Evolutionary conservation across 371 early-diverging fungal genomes (phyloP), one percentile per base, ranked within the genome.

Genomic region (Encephalitozoon cuniculi): DNA sequence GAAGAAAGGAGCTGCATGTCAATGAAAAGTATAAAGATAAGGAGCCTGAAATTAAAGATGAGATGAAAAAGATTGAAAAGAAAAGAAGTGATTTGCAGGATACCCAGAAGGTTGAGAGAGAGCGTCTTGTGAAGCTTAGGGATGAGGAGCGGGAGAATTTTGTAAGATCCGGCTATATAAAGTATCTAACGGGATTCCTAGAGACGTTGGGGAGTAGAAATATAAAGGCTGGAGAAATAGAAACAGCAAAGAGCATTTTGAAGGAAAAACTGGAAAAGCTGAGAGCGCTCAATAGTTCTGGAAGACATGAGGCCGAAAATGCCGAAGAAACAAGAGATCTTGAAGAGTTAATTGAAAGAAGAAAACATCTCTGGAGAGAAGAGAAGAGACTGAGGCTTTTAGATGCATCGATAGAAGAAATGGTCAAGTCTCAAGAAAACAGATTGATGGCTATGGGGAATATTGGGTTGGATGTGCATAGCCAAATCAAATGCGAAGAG

Each of bases 1-100:
- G 81, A 18, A 46, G 86, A 4, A 86, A 86, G 9, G 83, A 84
- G 21, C 84, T 85, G 25, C 80, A 88, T 12, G 78, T 78, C 44
- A 74, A 76, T 25, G 43, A 67, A 11, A 75, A 65, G 40, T 53
- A 74, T 41, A 83, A 87, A 28, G 76, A 81, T 28, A 68, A 68
- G 32, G 64, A 64, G 37, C n/a, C 28, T 34, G 25, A 40, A 37
- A 43, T 59, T 30, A 41, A 68, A 59, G 34, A 63, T 1, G 55
- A 59, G 68, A 59, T 53, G 30, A 30, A 2, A 6, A 67, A 53
- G 11, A 23, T 52, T 52, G 66, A 72, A 54, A 54, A 55, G 66
- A 74, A 74, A 53, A 49, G 54, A 54, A 39, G 28, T 46, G 18
- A 41, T 26, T 18, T 63, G 0, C 26, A 21, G 21, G 53, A 53